A percentile compares a stretch with the other conserved stretches of the same genome.
phyloP scores from a whole-genome alignment of 495 filamentous ascomycete genomes.

The Sabuloglossum arenarium region DNA sequence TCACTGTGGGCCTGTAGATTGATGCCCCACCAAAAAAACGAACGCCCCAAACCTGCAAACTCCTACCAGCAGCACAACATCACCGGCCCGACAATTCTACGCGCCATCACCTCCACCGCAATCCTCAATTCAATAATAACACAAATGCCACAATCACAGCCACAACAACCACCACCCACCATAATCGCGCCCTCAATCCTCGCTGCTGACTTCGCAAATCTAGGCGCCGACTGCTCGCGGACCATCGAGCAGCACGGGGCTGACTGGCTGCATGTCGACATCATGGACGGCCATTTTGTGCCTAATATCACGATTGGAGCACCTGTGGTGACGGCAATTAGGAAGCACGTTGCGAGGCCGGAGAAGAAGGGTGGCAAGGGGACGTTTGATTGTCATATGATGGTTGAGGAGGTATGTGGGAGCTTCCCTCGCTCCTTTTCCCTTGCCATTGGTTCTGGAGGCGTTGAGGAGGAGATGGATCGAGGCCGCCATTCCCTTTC shows the following conservation, averaged over 20 bases:
- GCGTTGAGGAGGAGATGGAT: no score
- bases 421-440: background rate
- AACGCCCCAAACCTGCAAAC: no score
- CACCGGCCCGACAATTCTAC: no score
- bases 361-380: slow-evolving; percentile 41
- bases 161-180: slow-evolving; percentile 44
- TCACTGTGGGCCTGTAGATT: no score
- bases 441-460: background rate
- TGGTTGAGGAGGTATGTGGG: slow-evolving; percentile 74
- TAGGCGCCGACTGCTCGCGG: slow-evolving; percentile 62
- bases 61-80: no score
- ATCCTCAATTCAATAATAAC: no score
- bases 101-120: no score
- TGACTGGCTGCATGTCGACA: slow-evolving; percentile 57
- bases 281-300: slow-evolving; percentile 57
- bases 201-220: slow-evolving; percentile 78
- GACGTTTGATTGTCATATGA: slow-evolving; percentile 99
- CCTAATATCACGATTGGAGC: slow-evolving; percentile 95
- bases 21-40: no score
- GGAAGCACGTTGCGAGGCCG: slow-evolving; percentile 53
- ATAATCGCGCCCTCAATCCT: slow-evolving; percentile 96
- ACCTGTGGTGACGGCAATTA: slow-evolving; percentile 85
- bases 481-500: no score
- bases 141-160: slow-evolving; percentile 21
- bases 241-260: slow-evolving; percentile 58